These are phyloP conservation scores for Aspergillus sergii DNA, from an alignment of 2,329 filamentous ascomycete species.

Conservation along the genomic window DNA sequence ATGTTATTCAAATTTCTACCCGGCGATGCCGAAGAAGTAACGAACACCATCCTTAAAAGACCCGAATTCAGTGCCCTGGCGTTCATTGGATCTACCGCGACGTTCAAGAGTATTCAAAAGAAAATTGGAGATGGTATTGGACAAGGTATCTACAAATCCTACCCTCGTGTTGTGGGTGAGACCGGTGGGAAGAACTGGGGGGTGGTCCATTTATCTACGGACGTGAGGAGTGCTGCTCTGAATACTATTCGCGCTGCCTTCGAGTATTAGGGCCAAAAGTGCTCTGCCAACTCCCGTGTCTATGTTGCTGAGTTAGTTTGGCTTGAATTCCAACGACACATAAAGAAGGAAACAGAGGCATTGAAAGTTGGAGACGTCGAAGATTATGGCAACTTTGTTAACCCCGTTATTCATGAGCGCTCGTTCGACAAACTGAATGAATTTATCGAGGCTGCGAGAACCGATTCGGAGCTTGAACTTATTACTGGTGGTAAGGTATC, in stretches of 20 bases:
- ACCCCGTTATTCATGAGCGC: constrained; percentile 82
- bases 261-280: constrained; percentile 90
- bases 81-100: constrained; percentile 88
- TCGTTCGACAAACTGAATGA: constrained; percentile 78
- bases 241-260: constrained; percentile 85
- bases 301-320: constrained; percentile 73
- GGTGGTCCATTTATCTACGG: constrained; percentile 74
- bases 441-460: constrained; percentile 75
- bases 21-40: constrained; percentile 81
- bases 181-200: constrained; percentile 95
- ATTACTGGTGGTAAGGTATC: constrained; percentile 74
- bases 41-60: constrained; percentile 72
- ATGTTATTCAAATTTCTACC: constrained; percentile 95
- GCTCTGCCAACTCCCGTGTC: constrained; percentile 77
- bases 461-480: constrained; percentile 71
- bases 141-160: constrained; percentile 77
- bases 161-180: constrained; percentile 86
- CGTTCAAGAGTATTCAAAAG: constrained; percentile 86
- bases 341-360: constrained; percentile 66
- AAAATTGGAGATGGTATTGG: constrained; percentile 80
- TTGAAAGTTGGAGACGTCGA: constrained; percentile 72
- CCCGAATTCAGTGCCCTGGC: constrained; percentile 82
- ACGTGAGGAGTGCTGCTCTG: constrained; percentile 73
- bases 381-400: constrained; percentile 67
- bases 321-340: constrained; percentile 70